Evolutionary conservation across 1,284 basidiomycete species (phyloP).

Genomic region (Kalmanozyma brasiliensis): DNA sequence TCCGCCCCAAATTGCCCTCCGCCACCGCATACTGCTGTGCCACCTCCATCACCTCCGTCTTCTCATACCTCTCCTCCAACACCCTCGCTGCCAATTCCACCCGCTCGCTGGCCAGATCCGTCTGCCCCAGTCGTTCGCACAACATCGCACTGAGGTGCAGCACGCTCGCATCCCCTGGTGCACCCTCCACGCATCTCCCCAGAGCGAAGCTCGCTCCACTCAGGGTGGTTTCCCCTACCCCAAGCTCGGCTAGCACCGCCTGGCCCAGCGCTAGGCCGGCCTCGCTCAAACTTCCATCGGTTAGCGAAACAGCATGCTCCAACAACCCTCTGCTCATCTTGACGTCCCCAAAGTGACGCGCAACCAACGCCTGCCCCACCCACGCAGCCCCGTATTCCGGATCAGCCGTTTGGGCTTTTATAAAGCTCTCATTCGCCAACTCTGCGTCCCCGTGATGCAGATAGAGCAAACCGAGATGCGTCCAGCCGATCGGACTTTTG

Average conservation of each 20-base stretch:
- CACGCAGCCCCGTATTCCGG: constrained; percentile 91
- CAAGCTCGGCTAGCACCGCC: constrained; percentile 75
- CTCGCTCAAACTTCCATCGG: constrained; percentile 77
- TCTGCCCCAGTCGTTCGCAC: constrained; percentile 83
- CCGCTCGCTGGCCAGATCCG: constrained; percentile 74
- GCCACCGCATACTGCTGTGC: constrained; percentile 85
- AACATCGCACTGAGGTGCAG: constrained; percentile 87
- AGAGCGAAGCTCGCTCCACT: too few species aligned
- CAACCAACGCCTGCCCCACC: constrained; percentile 90
- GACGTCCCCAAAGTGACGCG: constrained; percentile 76
- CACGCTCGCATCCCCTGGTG: constrained; percentile 79
- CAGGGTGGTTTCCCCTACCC: too few species aligned
- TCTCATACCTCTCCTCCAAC: constrained; percentile 88
- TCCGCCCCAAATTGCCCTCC: constrained; percentile 82
- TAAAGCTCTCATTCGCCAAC: constrained; percentile 86
- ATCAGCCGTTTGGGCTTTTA: constrained; percentile 88
- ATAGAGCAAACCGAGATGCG: constrained; percentile 89
- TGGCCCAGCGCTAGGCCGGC: constrained; percentile 84
- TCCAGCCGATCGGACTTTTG: constrained; percentile 78
- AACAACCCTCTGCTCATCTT: constrained; percentile 79
- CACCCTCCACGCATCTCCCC: too few species aligned
- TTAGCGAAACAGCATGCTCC: constrained; percentile 82
- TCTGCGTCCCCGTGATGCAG: constrained; percentile 82
- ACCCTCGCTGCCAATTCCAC: constrained; percentile 77
- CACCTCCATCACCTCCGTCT: constrained; percentile 79